Base-by-base conservation (phyloP, 352 stramenopile genomes). In the Globisporangium acanthophoron region DNA sequence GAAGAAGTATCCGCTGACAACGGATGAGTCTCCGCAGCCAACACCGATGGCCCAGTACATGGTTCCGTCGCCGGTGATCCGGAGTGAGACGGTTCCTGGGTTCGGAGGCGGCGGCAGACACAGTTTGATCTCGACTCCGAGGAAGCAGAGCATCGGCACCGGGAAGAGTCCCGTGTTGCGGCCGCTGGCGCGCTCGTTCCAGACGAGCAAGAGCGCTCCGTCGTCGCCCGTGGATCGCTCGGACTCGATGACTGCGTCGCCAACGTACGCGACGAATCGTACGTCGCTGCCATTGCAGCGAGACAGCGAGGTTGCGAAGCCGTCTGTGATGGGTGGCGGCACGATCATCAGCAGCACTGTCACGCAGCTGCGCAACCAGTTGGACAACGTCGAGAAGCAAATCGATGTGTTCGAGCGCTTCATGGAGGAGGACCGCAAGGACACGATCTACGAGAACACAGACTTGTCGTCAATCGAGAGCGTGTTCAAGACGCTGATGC, bases 321-420 rank as follows among this genome's bases (percentile, higher is more conserved):
- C 33, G 31, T 31, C 33, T 15, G 27, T 24, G 9, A 29, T 45
- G 7, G 21, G n/a, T 3, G 66, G 67, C 44, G 73, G 69, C 43
- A 78, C 66, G 35, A 85, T 86, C 40, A 87, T 87, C 56, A 88
- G 76, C 49, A 90, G 70, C 52, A 88, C 71, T 7, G 80, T 87
- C 40, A 85, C 78, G 12, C 79, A 92, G 58, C 66, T 94, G 52
- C 80, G 84, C 5, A 90, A 83, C 50, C 84, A 94, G 47, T 59
- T 94, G 20, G 84, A 94, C 67, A 94, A 90, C 58, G 88, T 94
- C 74, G 84, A 94, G 56, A 92, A 91, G 57, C 84, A 94, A 55
- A 94, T 94, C 48, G 84, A 94, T 62, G 84, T 94, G 46, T 94
- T 94, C 53, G 84, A 94, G 58, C 76, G 82, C 16, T 94, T 94